A percentile compares a stretch with the other conserved stretches of the same genome.
phyloP scores from a whole-genome alignment of 2,329 filamentous ascomycete species.

The Colletotrichum godetiae region DNA sequence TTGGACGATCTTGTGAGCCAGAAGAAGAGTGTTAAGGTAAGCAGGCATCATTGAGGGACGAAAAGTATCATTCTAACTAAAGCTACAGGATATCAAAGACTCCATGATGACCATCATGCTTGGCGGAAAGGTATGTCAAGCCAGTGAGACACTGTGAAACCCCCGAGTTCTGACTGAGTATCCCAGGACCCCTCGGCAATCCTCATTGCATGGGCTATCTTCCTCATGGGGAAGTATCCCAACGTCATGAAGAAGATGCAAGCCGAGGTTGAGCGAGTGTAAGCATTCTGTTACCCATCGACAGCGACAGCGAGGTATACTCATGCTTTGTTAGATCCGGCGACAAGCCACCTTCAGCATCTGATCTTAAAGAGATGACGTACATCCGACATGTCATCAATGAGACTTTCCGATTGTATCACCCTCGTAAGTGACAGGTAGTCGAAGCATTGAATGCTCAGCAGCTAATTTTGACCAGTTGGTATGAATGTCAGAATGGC shows the following conservation, averaged over 20 bases:
- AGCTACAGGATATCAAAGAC: background rate
- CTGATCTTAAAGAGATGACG: background rate
- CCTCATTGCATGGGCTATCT: background rate
- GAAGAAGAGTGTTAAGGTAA: background rate
- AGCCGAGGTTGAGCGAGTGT: background rate
- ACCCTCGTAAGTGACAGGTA: background rate
- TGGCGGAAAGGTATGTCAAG: background rate
- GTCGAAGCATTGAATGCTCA: background rate
- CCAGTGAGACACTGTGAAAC: background rate
- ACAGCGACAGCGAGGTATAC: background rate
- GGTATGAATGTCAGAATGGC: background rate
- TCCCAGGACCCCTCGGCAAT: background rate
- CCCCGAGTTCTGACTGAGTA: background rate
- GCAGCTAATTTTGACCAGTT: background rate
- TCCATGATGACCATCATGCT: constrained; percentile 1
- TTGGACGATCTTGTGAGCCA: background rate
- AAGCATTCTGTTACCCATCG: background rate
- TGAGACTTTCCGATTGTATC: background rate
- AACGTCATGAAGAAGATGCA: background rate
- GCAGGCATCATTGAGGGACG: background rate
- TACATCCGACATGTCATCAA: background rate
- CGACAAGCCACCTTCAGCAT: background rate
- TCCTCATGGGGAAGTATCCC: background rate
- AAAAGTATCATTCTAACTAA: background rate
- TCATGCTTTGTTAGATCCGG: background rate